Conservation (phyloP, 202 grass and related monocot genomes). For the Eragrostis tef region DNA sequence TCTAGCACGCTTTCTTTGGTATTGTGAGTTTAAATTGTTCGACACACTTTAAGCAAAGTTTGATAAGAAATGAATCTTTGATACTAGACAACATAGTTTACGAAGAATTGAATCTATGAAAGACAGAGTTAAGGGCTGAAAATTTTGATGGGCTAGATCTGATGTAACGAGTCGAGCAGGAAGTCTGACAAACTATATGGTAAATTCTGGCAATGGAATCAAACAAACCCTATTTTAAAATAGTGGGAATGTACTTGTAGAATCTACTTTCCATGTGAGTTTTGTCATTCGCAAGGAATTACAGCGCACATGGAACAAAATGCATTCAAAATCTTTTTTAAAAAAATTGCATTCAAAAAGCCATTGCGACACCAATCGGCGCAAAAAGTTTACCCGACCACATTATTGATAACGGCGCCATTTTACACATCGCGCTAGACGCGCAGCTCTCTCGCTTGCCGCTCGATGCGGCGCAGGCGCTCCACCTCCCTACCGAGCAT, state of each 20-base stretch:
- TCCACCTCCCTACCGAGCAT: conserved; percentile 72
- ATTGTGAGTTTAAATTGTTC: too few relatives aligned
- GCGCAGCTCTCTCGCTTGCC: conserved; percentile 32
- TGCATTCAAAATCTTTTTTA: too few relatives aligned
- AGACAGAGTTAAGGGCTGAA: too few relatives aligned
- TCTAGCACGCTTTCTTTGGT: too few relatives aligned
- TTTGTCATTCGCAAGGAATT: neutral
- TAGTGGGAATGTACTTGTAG: neutral
- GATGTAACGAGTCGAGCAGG: too few relatives aligned
- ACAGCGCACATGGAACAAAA: neutral
- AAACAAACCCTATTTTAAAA: neutral
- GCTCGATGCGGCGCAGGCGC: conserved; percentile 50
- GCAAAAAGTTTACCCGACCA: neutral
- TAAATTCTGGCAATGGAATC: neutral
- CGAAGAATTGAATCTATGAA: too few relatives aligned
- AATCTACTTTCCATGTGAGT: neutral
- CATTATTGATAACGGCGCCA: conserved; percentile 1
- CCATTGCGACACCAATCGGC: neutral
- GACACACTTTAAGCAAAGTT: too few relatives aligned
- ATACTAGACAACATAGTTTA: too few relatives aligned
- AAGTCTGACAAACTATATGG: neutral
- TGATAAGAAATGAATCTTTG: too few relatives aligned
- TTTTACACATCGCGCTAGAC: neutral
- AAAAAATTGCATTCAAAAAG: too few relatives aligned
- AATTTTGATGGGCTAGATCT: too few relatives aligned